Base-by-base conservation (phyloP, 768 basidiomycete species). In the Tricholoma terreum region DNA sequence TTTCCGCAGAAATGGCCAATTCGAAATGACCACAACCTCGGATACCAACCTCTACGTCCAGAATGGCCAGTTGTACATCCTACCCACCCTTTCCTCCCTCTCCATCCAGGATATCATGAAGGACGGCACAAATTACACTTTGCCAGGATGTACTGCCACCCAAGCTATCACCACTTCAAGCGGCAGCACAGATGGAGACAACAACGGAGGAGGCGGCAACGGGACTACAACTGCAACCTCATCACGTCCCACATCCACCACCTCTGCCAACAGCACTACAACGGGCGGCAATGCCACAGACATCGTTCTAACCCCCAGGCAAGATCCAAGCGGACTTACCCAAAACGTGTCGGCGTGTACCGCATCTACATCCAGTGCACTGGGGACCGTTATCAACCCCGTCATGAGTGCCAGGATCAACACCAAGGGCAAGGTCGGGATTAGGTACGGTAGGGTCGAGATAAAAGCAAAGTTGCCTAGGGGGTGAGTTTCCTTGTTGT, bases 41-140 rank as follows among this genome's bases (percentile, higher is more conserved):
- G 57, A 76, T 12, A 83, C 81, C 65, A 91, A 90, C 65, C 79
- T 87, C 3, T 90, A 82, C 69, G 72, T 92, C 42, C 70, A 79
- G 42, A 78, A 92, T 69, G 82, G 81, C 6, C 75, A 83, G 55
- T 82, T 94, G 35, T 94, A 92, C 72, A 81, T 95, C 65, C 80
- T 86, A 42, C 92, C 93, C 1, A 92, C 92, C 8, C 79, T 94
- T 55, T 91, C 91, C 0, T 77, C 83, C 1, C 85, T 89, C 64
- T 70, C 72, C 34, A 79, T 84, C 57, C 76, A 71, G 35, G 73
- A 74, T 57, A 65, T 86, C 33, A 48, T 52, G 31, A 65, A 83
- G 42, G 77, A 90, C 61, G 87, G 84, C 1, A 80, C 79, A 61
- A 84, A 80, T 0, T 86, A 82, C 61, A 87, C 87, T 65, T 73